Conservation (phyloP, 352 stramenopile genomes). For the Globisporangium paroecandrum region DNA sequence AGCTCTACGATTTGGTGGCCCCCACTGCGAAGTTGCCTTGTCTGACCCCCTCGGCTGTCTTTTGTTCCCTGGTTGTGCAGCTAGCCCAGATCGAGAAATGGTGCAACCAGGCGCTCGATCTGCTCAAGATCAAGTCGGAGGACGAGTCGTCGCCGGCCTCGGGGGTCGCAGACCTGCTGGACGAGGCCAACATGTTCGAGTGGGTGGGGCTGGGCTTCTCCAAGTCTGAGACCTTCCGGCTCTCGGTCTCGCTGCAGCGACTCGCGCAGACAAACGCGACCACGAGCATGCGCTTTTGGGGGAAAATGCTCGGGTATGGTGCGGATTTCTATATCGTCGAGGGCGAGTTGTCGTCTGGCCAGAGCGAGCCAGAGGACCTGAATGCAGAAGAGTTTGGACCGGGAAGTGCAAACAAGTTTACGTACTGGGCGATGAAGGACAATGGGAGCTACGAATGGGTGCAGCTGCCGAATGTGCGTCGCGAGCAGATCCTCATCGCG, state of each 20-base stretch:
- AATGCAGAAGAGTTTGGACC: slow-evolving; percentile 59
- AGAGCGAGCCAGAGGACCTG: slow-evolving; percentile 58
- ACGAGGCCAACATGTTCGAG: slow-evolving; percentile 82
- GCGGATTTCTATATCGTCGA: slow-evolving; percentile 86
- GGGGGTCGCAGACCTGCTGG: slow-evolving; percentile 60
- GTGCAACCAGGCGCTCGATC: slow-evolving; percentile 55
- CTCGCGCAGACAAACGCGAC: slow-evolving; percentile 55
- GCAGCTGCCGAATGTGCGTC: slow-evolving; percentile 70
- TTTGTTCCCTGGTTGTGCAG: slow-evolving; percentile 20
- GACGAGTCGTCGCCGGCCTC: slow-evolving; percentile 39
- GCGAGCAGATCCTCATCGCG: slow-evolving; percentile 75
- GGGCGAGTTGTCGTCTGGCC: slow-evolving; percentile 38
- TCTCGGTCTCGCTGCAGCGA: slow-evolving; percentile 60
- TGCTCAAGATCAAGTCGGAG: slow-evolving; percentile 61
- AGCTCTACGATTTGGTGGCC: no score
- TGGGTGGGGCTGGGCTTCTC: slow-evolving; percentile 77
- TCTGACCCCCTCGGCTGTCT: not conserved
- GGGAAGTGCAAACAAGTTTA: slow-evolving; percentile 83
- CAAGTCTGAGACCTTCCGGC: slow-evolving; percentile 65
- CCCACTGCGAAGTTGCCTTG: no score
- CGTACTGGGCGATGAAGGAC: slow-evolving; percentile 88
- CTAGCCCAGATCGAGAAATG: slow-evolving; percentile 61
- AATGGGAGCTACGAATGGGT: slow-evolving; percentile 79
- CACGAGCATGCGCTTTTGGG: slow-evolving; percentile 84
- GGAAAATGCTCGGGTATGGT: slow-evolving; percentile 73